Percentiles rank a stretch among this genome's conserved stretches.
phyloP scores from a whole-genome alignment of 352 stramenopile species.

The Phytophthora sojae region DNA sequence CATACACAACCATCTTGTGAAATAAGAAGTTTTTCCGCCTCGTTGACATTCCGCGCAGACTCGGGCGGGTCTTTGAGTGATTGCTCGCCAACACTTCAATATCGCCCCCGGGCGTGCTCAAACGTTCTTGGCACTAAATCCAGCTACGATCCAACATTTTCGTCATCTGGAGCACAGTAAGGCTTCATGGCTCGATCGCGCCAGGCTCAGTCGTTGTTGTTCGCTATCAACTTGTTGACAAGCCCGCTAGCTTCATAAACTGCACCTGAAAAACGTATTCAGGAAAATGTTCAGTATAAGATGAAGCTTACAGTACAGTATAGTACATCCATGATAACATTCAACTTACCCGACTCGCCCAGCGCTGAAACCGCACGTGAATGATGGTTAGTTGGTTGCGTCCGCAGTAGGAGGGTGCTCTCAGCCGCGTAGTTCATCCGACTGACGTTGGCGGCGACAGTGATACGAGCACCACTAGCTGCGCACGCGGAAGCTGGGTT shows the following conservation, averaged over 20 bases:
- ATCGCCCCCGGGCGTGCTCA: conserved; percentile 4
- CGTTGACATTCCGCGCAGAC: conserved; percentile 11
- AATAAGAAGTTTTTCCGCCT: too few species aligned
- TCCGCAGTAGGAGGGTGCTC: neutral
- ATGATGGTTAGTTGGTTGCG: neutral
- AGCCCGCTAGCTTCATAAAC: neutral
- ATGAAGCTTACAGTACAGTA: neutral
- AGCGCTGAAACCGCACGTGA: neutral
- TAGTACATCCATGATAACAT: conserved; percentile 12
- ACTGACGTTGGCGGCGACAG: conserved; percentile 1
- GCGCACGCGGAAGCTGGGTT: neutral
- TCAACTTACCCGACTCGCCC: conserved; percentile 1
- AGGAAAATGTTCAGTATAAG: conserved; percentile 1
- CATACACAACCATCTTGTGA: too few species aligned
- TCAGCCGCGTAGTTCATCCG: neutral
- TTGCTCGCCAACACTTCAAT: conserved; percentile 25
- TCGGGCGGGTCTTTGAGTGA: neutral
- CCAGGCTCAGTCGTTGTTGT: conserved; percentile 7
- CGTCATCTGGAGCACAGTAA: neutral
- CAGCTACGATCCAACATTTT: neutral
- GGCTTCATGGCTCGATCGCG: neutral
- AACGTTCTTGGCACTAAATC: conserved; percentile 18
- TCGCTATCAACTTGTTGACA: neutral
- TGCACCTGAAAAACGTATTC: neutral
- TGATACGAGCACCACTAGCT: conserved; percentile 3